Percentiles rank a stretch among this genome's conserved stretches.
Evolutionary conservation across 2,329 filamentous ascomycete species (phyloP).

Genomic region (Mycosphaerelloides madeirae): DNA sequence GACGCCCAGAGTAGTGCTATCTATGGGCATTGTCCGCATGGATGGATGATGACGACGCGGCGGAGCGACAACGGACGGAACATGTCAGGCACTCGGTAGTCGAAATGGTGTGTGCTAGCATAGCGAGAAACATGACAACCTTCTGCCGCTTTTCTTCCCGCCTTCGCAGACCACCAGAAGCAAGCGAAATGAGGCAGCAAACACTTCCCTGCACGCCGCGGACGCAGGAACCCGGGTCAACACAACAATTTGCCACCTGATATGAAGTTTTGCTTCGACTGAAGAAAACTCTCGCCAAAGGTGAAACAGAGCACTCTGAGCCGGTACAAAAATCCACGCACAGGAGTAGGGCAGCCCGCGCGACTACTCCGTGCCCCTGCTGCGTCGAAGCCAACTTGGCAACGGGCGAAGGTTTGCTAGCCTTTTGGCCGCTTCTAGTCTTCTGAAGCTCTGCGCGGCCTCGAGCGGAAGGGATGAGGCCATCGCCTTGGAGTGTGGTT

Average conservation of each 20-base stretch:
- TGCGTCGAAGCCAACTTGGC: background rate
- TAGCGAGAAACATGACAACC: background rate
- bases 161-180: conserved; percentile 9
- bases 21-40: too few species aligned
- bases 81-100: background rate
- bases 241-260: conserved; percentile 14
- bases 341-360: too few species aligned
- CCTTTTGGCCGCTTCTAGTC: too few species aligned
- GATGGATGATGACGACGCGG: background rate
- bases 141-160: conserved; percentile 15
- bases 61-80: background rate
- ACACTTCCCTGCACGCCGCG: too few species aligned
- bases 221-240: conserved; percentile 4
- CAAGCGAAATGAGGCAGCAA: conserved; percentile 16
- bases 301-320: background rate
- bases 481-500: too few species aligned
- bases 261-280: conserved; percentile 1
- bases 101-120: background rate
- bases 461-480: too few species aligned
- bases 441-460: conserved; percentile 5
- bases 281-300: background rate
- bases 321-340: background rate
- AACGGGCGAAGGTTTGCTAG: conserved; percentile 1
- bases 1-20: background rate
- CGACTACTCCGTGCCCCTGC: too few species aligned